phyloP scores from a whole-genome alignment of 495 filamentous ascomycete genomes.

The Tuber melanosporum region DNA sequence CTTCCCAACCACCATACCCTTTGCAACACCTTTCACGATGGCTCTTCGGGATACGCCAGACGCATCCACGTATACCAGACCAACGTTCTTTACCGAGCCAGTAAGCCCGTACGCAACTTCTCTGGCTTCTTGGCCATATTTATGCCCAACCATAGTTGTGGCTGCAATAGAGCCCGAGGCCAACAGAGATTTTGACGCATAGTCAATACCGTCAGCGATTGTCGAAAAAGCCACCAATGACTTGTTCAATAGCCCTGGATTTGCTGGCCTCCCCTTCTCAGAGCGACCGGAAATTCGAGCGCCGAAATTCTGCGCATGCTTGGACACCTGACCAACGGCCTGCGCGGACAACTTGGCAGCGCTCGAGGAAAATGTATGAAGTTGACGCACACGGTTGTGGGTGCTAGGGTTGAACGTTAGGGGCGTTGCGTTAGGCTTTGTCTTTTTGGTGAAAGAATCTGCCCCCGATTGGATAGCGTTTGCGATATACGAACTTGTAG shows the following conservation, averaged over 20 bases:
- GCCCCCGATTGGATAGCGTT: conserved; percentile 69
- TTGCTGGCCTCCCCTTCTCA: conserved; percentile 52
- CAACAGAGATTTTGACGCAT: conserved; percentile 69
- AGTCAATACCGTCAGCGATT: conserved; percentile 84
- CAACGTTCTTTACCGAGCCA: conserved; percentile 88
- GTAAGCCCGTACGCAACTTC: conserved; percentile 64
- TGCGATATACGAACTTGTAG: conserved; percentile 68
- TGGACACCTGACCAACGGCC: conserved; percentile 74
- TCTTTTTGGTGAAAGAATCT: conserved; percentile 70
- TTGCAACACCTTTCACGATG: conserved; percentile 85
- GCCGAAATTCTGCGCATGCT: conserved; percentile 79
- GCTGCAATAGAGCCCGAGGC: conserved; percentile 66
- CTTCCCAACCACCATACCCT: conserved; percentile 94
- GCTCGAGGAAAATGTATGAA: conserved; percentile 68
- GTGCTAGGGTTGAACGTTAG: conserved; percentile 82
- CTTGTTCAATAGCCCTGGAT: conserved; percentile 90
- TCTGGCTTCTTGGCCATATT: conserved; percentile 77
- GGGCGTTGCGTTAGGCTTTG: conserved; percentile 66
- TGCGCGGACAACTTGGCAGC: conserved; percentile 75
- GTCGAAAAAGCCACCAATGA: conserved; percentile 94
- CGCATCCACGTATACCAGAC: conserved; percentile 95
- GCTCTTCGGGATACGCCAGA: conserved; percentile 82
- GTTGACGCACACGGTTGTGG: conserved; percentile 74
- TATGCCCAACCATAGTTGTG: conserved; percentile 72
- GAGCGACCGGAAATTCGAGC: conserved; percentile 58